Conservation (phyloP, 228 moss, liverwort and hornwort species). For the Sphagnum magellanicum region DNA sequence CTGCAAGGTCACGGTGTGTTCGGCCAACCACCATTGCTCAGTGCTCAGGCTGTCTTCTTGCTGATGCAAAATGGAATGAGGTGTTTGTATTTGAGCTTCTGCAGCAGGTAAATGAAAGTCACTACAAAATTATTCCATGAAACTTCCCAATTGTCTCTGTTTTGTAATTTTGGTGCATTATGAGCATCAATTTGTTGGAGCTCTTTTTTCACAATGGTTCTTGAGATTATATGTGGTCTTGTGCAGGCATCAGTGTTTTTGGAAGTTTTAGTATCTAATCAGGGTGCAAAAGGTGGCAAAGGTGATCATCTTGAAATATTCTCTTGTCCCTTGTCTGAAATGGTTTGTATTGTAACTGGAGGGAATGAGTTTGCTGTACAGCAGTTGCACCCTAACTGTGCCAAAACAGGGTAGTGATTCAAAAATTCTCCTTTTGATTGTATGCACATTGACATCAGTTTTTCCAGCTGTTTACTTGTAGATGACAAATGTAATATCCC, state of each 20-base stretch:
- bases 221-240: not conserved
- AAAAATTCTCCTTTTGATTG: too few species aligned
- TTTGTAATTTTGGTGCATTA: not conserved
- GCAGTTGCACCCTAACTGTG: too few species aligned
- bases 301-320: slow-evolving; percentile 18
- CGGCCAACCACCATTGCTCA: slow-evolving; percentile 54
- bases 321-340: not conserved
- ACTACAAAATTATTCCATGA: too few species aligned
- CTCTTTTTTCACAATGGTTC: not conserved
- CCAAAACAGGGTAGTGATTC: too few species aligned
- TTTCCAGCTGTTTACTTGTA: too few species aligned
- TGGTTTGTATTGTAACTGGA: too few species aligned
- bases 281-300: slow-evolving; percentile 84
- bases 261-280: slow-evolving; percentile 78
- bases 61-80: slow-evolving; percentile 81
- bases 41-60: slow-evolving; percentile 50
- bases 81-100: slow-evolving; percentile 80
- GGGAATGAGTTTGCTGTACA: too few species aligned
- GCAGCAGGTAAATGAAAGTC: slow-evolving; percentile 39
- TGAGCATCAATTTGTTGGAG: too few species aligned
- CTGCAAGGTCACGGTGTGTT: slow-evolving; percentile 85
- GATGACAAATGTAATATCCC: too few species aligned
- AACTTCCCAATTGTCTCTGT: not conserved
- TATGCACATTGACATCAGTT: too few species aligned
- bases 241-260: slow-evolving; percentile 57